These are phyloP conservation scores for Arabidopsis suecica DNA, from an alignment of 345 rosid genomes.

Conservation along the genomic window DNA sequence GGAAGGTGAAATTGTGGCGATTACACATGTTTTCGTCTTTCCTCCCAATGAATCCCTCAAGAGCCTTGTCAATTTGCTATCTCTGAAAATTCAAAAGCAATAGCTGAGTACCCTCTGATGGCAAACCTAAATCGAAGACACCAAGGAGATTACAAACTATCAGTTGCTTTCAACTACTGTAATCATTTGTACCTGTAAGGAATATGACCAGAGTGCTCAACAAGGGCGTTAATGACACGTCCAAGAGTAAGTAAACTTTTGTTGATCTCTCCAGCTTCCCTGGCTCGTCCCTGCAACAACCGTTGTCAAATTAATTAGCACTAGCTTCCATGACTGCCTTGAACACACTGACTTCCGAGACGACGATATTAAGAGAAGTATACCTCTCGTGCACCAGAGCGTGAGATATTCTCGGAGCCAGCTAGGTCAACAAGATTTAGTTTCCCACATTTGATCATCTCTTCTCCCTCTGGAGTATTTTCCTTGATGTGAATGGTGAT, in stretches of 20 bases:
- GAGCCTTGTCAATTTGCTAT: conserved; percentile 93
- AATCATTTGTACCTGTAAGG: conserved; percentile 74
- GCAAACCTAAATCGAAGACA: not conserved
- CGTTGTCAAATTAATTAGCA: conserved; percentile 19
- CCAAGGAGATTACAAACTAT: not conserved
- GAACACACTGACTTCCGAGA: conserved; percentile 21
- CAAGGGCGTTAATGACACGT: conserved; percentile 94
- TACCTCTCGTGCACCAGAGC: conserved; percentile 99
- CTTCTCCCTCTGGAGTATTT: conserved; percentile 98
- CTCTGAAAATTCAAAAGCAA: conserved; percentile 60
- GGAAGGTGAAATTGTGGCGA: conserved; percentile 96
- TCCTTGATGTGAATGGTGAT: conserved; percentile 97
- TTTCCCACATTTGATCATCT: conserved; percentile 98
- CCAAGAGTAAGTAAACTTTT: conserved; percentile 99
- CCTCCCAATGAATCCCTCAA: conserved; percentile 99
- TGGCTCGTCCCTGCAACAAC: conserved; percentile 89
- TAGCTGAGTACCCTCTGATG: conserved; percentile 16
- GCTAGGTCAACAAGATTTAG: conserved; percentile 99
- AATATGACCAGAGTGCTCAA: conserved; percentile 98
- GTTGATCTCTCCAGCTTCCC: conserved; percentile 99
- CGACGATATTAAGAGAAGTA: conserved; percentile 16
- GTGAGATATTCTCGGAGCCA: conserved; percentile 98
- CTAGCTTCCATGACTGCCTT: conserved; percentile 32
- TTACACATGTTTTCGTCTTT: conserved; percentile 97
- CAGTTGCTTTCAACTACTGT: not conserved